Evolutionary conservation across 257 asterid genomes (phyloP).

Genomic region (Marsdenia floribunda): DNA sequence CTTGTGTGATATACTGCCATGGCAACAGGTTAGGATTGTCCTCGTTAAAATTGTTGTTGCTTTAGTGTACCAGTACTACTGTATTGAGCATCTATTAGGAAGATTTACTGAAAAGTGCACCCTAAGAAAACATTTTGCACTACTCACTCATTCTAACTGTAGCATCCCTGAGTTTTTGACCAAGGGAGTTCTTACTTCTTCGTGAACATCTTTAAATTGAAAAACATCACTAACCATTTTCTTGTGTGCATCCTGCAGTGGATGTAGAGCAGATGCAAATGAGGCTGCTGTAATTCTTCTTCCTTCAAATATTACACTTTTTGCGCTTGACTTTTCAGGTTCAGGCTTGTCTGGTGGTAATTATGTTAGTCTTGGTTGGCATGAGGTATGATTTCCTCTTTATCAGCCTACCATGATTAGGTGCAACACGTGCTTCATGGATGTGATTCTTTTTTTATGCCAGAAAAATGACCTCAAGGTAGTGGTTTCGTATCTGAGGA

Average conservation of each 20-base stretch:
- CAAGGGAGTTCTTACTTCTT: neutral
- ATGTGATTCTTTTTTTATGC: constrained; percentile 12
- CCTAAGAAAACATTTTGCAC: neutral
- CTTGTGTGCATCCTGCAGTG: constrained; percentile 47
- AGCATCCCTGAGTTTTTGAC: neutral
- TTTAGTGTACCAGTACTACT: neutral
- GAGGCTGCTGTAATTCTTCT: constrained; percentile 96
- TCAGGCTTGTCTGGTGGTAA: constrained; percentile 95
- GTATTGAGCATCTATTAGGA: neutral
- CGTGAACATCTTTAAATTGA: neutral
- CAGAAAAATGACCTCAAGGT: constrained; percentile 94
- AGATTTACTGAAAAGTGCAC: neutral
- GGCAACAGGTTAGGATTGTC: constrained; percentile 72
- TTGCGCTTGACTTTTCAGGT: constrained; percentile 93
- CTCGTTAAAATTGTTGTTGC: neutral
- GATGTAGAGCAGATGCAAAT: constrained; percentile 97
- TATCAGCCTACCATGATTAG: constrained; percentile 14
- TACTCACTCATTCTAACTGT: neutral
- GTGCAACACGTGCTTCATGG: constrained; percentile 10
- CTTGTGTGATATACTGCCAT: constrained; percentile 97
- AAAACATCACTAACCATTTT: constrained; percentile 7
- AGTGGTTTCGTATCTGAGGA: constrained; percentile 77
- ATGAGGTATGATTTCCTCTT: constrained; percentile 57
- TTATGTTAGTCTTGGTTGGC: constrained; percentile 96
- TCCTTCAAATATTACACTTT: constrained; percentile 85